Percentiles rank a stretch among this genome's conserved stretches.
Conservation (phyloP, 2,329 filamentous ascomycete species). For the Fusarium burgessii region DNA sequence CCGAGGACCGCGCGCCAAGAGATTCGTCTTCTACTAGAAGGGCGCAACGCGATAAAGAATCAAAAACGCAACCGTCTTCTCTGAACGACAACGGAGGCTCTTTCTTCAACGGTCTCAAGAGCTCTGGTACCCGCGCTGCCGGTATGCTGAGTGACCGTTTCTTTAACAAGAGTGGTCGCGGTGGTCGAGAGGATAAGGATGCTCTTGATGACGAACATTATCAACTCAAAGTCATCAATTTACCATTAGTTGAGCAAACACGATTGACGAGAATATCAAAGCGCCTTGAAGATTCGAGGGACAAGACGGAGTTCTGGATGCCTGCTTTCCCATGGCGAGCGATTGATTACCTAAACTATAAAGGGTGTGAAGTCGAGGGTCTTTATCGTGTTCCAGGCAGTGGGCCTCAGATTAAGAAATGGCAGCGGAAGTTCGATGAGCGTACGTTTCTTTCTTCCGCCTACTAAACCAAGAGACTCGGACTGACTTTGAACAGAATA, state of each 20-base stretch:
- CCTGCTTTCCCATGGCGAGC: conserved; percentile 94
- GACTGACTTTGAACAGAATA: conserved; percentile 65
- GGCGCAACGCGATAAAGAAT: conserved; percentile 60
- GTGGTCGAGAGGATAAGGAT: conserved; percentile 75
- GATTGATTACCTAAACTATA: conserved; percentile 96
- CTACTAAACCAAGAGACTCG: background rate
- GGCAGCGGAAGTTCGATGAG: conserved; percentile 91
- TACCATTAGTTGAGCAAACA: conserved; percentile 88
- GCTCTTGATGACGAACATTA: conserved; percentile 85
- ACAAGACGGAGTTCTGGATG: conserved; percentile 99
- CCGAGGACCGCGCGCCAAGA: conserved; percentile 72
- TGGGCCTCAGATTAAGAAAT: conserved; percentile 90
- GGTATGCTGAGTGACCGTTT: conserved; percentile 86
- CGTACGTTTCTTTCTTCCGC: conserved; percentile 61
- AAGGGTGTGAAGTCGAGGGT: conserved; percentile 92
- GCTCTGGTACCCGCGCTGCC: conserved; percentile 57
- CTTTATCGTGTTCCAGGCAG: conserved; percentile 93
- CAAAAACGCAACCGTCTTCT: conserved; percentile 64
- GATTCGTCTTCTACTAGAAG: conserved; percentile 59
- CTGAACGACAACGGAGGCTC: conserved; percentile 68
- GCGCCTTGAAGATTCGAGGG: conserved; percentile 84
- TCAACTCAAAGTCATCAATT: conserved; percentile 84
- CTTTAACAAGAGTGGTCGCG: conserved; percentile 81
- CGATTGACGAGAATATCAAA: conserved; percentile 93
- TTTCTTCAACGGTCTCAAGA: conserved; percentile 45